Evolutionary conservation across 1,284 basidiomycete genomes (phyloP).

Genomic region (Cutaneotrichosporon sp.): DNA sequence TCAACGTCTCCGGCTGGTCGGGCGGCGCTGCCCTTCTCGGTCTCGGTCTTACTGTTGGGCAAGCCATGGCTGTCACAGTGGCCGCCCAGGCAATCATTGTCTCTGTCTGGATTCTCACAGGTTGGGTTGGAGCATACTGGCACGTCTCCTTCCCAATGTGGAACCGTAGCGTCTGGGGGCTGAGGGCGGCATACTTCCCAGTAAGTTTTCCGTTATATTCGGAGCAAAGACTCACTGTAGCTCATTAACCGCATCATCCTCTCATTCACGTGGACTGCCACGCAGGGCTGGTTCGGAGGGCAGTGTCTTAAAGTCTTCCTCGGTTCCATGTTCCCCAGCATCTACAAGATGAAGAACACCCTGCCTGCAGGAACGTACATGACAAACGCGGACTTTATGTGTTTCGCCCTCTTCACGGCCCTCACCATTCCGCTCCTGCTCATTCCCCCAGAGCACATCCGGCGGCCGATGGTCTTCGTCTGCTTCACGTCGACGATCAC

Average conservation of each 20-base stretch:
- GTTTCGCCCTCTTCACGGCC: constrained; percentile 46
- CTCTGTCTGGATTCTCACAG: constrained; percentile 19
- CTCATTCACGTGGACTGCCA: constrained; percentile 33
- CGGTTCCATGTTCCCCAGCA: constrained; percentile 33
- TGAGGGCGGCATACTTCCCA: constrained; percentile 28
- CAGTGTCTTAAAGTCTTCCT: constrained; percentile 47
- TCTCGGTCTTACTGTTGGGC: constrained; percentile 27
- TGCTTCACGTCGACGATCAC: constrained; percentile 37
- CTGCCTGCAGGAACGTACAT: constrained; percentile 33
- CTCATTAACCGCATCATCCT: constrained; percentile 31
- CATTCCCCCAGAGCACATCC: constrained; percentile 40
- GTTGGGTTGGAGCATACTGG: constrained; percentile 28
- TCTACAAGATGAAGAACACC: constrained; percentile 33
- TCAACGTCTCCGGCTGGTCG: constrained; percentile 33
- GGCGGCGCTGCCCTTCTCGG: constrained; percentile 26
- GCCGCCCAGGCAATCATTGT: constrained; percentile 26
- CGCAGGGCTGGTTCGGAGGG: constrained; percentile 44
- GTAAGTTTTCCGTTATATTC: neutral
- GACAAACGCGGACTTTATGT: constrained; percentile 42
- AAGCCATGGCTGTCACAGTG: constrained; percentile 29
- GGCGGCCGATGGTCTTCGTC: constrained; percentile 40
- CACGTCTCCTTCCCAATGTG: constrained; percentile 32
- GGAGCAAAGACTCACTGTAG: constrained; percentile 5
- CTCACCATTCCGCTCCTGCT: constrained; percentile 42
- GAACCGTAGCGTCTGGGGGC: constrained; percentile 29